Evolutionary conservation across 352 stramenopile genomes (phyloP).

Genomic region (Pythium aquatile): DNA sequence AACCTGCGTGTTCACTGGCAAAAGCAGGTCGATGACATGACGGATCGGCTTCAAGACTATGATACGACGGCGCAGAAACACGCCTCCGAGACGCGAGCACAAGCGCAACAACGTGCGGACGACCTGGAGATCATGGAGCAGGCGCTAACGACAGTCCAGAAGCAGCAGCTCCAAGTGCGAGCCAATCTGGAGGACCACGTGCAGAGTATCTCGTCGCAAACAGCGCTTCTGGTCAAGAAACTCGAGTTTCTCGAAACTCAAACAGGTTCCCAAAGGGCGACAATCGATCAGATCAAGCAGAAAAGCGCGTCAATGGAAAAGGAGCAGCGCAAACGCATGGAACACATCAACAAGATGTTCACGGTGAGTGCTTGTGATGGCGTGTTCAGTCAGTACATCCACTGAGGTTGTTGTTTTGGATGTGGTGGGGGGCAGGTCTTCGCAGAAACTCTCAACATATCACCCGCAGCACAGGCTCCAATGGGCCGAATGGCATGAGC

Average conservation of each 20-base stretch:
- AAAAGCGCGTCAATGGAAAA: conserved; percentile 60
- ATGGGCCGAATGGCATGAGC: conserved; percentile 25
- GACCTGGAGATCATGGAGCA: conserved; percentile 79
- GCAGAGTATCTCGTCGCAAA: conserved; percentile 38
- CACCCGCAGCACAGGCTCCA: conserved; percentile 26
- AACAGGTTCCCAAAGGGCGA: conserved; percentile 29
- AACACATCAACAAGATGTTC: conserved; percentile 79
- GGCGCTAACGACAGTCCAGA: conserved; percentile 59
- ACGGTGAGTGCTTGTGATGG: conserved; percentile 36
- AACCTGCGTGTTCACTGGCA: conserved; percentile 68
- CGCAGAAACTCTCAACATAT: conserved; percentile 66
- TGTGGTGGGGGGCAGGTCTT: conserved; percentile 37
- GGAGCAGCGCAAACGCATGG: conserved; percentile 68
- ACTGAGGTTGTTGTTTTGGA: neutral
- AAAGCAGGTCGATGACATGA: conserved; percentile 65
- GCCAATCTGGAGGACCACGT: conserved; percentile 54
- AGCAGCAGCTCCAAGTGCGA: conserved; percentile 58
- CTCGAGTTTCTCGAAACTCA: conserved; percentile 55
- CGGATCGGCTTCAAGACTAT: conserved; percentile 55
- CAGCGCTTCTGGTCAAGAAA: conserved; percentile 50
- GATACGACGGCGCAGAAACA: conserved; percentile 45
- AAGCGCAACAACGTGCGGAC: conserved; percentile 58
- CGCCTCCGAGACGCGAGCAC: conserved; percentile 34
- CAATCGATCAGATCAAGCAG: conserved; percentile 49
- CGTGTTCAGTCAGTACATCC: neutral